phyloP scores from a whole-genome alignment of 2,329 filamentous ascomycete genomes.

The Hirsutella rhossiliensis region DNA sequence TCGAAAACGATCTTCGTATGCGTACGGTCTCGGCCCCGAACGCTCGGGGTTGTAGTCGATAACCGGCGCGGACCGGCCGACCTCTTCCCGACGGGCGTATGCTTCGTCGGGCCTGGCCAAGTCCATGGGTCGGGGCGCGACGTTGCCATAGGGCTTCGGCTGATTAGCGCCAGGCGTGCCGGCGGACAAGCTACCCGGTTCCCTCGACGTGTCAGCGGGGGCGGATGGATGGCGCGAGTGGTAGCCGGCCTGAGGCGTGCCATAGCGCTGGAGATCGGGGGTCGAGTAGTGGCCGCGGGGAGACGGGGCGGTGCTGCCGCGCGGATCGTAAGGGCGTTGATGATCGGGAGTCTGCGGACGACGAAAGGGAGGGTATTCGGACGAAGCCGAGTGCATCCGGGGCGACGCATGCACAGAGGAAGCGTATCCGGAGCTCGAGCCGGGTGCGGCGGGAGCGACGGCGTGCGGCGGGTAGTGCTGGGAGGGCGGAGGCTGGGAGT shows the following conservation, averaged over 20 bases:
- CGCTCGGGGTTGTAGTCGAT: constrained; percentile 43
- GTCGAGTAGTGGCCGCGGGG: constrained; percentile 41
- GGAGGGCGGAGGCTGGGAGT: constrained; percentile 25
- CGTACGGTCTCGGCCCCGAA: constrained; percentile 26
- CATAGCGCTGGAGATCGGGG: constrained; percentile 45
- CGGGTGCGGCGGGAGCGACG: constrained; percentile 19
- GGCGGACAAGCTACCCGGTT: constrained; percentile 23
- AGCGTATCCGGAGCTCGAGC: constrained; percentile 32
- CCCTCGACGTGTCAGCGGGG: constrained; percentile 30
- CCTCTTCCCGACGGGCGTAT: constrained; percentile 39
- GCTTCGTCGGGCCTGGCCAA: constrained; percentile 29
- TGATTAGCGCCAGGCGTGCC: constrained; percentile 35
- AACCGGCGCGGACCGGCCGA: constrained; percentile 20
- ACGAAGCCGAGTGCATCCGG: constrained; percentile 37
- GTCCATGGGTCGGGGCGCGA: constrained; percentile 34
- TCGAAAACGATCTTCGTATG: constrained; percentile 42
- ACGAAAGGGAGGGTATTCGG: constrained; percentile 51
- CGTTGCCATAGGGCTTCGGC: constrained; percentile 33
- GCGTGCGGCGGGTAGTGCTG: constrained; percentile 29
- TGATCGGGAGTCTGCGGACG: constrained; percentile 66
- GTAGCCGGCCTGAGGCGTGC: constrained; percentile 43
- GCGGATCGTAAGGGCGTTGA: constrained; percentile 38
- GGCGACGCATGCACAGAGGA: constrained; percentile 42
- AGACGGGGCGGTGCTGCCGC: constrained; percentile 33
- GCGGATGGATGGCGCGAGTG: constrained; percentile 36